Conservation (phyloP, 768 basidiomycete genomes). For the Arthromyces matolae region DNA sequence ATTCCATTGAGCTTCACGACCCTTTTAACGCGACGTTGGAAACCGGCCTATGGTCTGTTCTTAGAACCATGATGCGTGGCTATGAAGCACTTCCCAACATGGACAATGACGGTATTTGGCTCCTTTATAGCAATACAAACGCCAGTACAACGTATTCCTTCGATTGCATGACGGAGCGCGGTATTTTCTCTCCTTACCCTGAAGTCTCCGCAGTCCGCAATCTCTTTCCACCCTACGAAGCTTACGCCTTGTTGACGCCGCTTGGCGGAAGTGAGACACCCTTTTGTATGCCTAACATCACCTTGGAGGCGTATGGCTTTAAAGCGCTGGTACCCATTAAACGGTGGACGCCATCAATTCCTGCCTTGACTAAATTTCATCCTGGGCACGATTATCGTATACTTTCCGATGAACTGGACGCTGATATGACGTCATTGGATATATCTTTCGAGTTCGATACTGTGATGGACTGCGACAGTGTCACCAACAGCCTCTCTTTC, state of each 20-base stretch:
- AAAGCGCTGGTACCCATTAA: constrained; percentile 72
- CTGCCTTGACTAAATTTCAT: constrained; percentile 71
- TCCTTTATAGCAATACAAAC: constrained; percentile 87
- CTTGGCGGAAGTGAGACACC: constrained; percentile 53
- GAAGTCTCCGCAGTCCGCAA: constrained; percentile 65
- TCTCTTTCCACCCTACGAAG: constrained; percentile 80
- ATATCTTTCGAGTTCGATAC: constrained; percentile 78
- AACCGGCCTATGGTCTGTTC: constrained; percentile 84
- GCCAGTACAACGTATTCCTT: constrained; percentile 57
- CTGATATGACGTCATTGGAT: constrained; percentile 55
- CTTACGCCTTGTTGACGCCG: constrained; percentile 66
- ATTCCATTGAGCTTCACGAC: constrained; percentile 73
- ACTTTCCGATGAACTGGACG: constrained; percentile 38
- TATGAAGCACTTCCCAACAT: constrained; percentile 62
- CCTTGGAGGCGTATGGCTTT: constrained; percentile 73
- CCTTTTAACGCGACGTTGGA: constrained; percentile 79
- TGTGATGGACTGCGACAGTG: constrained; percentile 67
- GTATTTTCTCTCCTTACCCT: constrained; percentile 79
- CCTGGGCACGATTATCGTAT: constrained; percentile 88
- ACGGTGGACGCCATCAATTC: constrained; percentile 69
- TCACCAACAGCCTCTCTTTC: constrained; percentile 62
- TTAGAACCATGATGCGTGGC: constrained; percentile 55
- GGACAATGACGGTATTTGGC: constrained; percentile 69
- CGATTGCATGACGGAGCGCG: constrained; percentile 52
- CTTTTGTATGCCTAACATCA: constrained; percentile 68